These are phyloP conservation scores for Cryptomeria japonica DNA, from an alignment of 75 land plant species.

Conservation along the genomic window DNA sequence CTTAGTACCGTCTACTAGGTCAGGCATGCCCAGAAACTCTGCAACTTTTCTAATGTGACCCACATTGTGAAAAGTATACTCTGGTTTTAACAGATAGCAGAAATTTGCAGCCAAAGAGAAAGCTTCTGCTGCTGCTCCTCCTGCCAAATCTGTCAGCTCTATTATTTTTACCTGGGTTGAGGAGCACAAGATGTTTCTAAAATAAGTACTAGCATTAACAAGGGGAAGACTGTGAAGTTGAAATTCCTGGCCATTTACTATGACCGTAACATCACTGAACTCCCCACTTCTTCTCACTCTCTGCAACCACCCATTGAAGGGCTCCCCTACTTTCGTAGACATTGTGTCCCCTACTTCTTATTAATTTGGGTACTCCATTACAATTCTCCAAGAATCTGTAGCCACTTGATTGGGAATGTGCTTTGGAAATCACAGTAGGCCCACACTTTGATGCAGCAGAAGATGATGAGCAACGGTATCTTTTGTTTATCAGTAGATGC, in stretches of 20 bases:
- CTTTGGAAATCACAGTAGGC: neutral
- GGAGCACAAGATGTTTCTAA: slow-evolving; percentile 22
- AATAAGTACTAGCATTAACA: slow-evolving; percentile 29
- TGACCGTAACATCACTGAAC: slow-evolving; percentile 41
- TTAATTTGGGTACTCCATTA: neutral
- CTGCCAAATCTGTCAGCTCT: slow-evolving; percentile 16
- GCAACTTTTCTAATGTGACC: slow-evolving; percentile 26
- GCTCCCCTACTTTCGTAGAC: slow-evolving; percentile 34
- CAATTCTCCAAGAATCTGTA: neutral
- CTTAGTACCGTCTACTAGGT: slow-evolving; percentile 36
- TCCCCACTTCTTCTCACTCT: slow-evolving; percentile 45
- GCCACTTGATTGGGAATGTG: too few species aligned
- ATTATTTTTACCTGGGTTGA: neutral
- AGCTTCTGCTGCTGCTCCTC: slow-evolving; percentile 27
- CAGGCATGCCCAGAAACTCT: slow-evolving; percentile 42
- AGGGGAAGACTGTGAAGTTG: slow-evolving; percentile 43
- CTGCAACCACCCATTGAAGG: slow-evolving; percentile 44
- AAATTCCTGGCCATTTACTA: slow-evolving; percentile 31
- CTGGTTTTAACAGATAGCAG: slow-evolving; percentile 40
- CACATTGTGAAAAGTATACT: slow-evolving; percentile 29
- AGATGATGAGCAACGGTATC: neutral
- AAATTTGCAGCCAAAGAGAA: slow-evolving; percentile 40
- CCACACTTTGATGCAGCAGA: neutral
- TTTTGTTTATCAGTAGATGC: neutral
- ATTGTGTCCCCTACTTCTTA: slow-evolving; percentile 1